These are phyloP conservation scores for Boletus rubropictus DNA, from an alignment of 768 basidiomycete genomes.

Conservation along the genomic window DNA sequence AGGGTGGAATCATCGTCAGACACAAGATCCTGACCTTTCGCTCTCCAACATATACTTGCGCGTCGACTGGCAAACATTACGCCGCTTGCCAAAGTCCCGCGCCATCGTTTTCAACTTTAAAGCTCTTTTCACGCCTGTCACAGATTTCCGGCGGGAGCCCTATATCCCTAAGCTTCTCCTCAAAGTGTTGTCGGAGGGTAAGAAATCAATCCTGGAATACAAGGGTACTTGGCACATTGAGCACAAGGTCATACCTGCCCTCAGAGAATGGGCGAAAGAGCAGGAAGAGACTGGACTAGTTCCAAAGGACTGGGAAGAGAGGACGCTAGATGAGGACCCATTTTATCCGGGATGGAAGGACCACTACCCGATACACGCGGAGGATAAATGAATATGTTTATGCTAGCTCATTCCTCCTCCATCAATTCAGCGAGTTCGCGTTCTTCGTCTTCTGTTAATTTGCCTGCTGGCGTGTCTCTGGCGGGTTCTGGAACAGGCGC, in stretches of 20 bases:
- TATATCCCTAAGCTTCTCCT: constrained; percentile 44
- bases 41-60: constrained; percentile 41
- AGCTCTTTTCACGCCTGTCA: constrained; percentile 46
- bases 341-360: constrained; percentile 46
- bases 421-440: constrained; percentile 80
- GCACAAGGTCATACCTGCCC: constrained; percentile 41
- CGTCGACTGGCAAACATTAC: constrained; percentile 53
- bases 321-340: constrained; percentile 46
- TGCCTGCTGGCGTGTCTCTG: constrained; percentile 26
- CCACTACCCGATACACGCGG: constrained; percentile 15
- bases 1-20: constrained; percentile 31
- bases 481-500: constrained; percentile 26
- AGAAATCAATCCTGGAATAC: constrained; percentile 37
- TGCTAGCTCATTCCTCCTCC: constrained; percentile 29
- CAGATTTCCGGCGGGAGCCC: constrained; percentile 39
- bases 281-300: constrained; percentile 45
- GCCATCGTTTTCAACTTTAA: constrained; percentile 53
- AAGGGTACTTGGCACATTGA: constrained; percentile 39
- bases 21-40: constrained; percentile 32
- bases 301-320: constrained; percentile 42
- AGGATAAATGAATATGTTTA: constrained; percentile 1
- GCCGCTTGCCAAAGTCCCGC: constrained; percentile 42
- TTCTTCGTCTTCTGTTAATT: constrained; percentile 85
- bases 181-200: constrained; percentile 39
- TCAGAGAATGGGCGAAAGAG: constrained; percentile 42